A percentile compares a stretch with the other conserved stretches of the same genome.
These are phyloP conservation scores for Singerocomus rubriflavus DNA, from an alignment of 1,284 basidiomycete species.

Conservation along the genomic window DNA sequence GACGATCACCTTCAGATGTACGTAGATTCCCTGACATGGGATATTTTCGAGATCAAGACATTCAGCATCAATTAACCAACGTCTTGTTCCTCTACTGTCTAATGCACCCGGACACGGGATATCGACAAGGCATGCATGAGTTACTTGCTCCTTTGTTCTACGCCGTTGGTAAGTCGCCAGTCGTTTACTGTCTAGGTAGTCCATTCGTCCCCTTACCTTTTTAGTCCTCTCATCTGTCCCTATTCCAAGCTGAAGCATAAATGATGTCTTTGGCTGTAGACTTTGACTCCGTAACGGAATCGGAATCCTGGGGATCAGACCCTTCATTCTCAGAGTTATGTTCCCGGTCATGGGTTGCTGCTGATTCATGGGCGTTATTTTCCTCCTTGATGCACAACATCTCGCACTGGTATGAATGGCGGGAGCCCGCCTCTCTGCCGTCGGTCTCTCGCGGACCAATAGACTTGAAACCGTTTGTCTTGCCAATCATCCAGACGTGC, in stretches of 20 bases:
- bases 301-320: slow-evolving; percentile 28
- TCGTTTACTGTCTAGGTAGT: slow-evolving; percentile 3
- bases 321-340: slow-evolving; percentile 56
- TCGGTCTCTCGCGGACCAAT: slow-evolving; percentile 46
- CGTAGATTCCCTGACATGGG: slow-evolving; percentile 83
- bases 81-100: slow-evolving; percentile 81
- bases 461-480: slow-evolving; percentile 58
- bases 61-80: slow-evolving; percentile 79
- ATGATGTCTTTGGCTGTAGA: slow-evolving; percentile 40
- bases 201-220: slow-evolving; percentile 8
- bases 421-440: slow-evolving; percentile 44
- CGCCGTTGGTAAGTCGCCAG: slow-evolving; percentile 46
- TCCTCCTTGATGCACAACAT: slow-evolving; percentile 71
- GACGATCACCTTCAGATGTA: slow-evolving; percentile 2
- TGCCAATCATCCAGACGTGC: slow-evolving; percentile 82
- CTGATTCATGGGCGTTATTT: slow-evolving; percentile 86
- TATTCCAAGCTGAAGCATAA: slow-evolving; percentile 27
- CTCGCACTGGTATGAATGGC: slow-evolving; percentile 89
- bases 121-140: slow-evolving; percentile 96
- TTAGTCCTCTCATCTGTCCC: slow-evolving; percentile 15
- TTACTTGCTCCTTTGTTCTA: slow-evolving; percentile 82
- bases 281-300: slow-evolving; percentile 67
- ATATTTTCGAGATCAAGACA: slow-evolving; percentile 75
- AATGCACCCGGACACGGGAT: slow-evolving; percentile 78
- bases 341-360: slow-evolving; percentile 66